A percentile compares a stretch with the other conserved stretches of the same genome.
phyloP scores from a whole-genome alignment of 495 filamentous ascomycete species.

The Margaritispora aquatica region DNA sequence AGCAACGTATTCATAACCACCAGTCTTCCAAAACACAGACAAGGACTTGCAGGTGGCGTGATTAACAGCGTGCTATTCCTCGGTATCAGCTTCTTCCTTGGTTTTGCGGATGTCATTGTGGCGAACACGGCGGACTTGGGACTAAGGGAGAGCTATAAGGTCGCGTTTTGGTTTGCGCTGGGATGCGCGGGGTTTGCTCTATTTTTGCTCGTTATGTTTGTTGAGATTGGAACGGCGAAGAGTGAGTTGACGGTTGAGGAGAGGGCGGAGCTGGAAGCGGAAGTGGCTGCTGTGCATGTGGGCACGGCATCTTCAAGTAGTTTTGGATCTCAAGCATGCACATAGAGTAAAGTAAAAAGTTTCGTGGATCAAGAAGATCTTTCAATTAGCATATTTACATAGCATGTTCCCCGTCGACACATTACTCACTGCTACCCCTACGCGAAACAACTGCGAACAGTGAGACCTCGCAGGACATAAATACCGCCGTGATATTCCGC shows the following conservation, averaged over 20 bases:
- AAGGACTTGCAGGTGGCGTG: conserved; percentile 68
- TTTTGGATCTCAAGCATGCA: too few relatives aligned
- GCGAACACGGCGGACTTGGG: conserved; percentile 24
- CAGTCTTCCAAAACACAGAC: conserved; percentile 55
- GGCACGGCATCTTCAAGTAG: too few relatives aligned
- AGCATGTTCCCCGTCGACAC: too few relatives aligned
- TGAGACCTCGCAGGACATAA: too few relatives aligned
- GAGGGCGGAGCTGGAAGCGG: conserved; percentile 31
- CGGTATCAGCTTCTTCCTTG: conserved; percentile 70
- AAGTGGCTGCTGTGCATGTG: too few relatives aligned
- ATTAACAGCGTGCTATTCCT: conserved; percentile 51
- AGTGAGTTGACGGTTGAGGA: conserved; percentile 65
- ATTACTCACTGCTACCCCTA: too few relatives aligned
- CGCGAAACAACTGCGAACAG: too few relatives aligned
- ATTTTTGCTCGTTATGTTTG: conserved; percentile 49
- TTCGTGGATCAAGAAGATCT: too few relatives aligned
- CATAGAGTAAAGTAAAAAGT: too few relatives aligned
- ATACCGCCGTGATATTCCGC: too few relatives aligned
- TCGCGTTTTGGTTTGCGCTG: conserved; percentile 61
- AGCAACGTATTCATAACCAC: conserved; percentile 80
- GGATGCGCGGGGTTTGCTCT: conserved; percentile 46
- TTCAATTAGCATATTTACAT: too few relatives aligned
- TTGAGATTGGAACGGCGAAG: conserved; percentile 56
- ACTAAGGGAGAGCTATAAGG: conserved; percentile 44
- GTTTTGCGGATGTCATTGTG: conserved; percentile 56